Percentiles rank a stretch among this genome's conserved stretches.
Conservation (phyloP, 169 alveolate genomes). For the Plasmodium knowlesi region DNA sequence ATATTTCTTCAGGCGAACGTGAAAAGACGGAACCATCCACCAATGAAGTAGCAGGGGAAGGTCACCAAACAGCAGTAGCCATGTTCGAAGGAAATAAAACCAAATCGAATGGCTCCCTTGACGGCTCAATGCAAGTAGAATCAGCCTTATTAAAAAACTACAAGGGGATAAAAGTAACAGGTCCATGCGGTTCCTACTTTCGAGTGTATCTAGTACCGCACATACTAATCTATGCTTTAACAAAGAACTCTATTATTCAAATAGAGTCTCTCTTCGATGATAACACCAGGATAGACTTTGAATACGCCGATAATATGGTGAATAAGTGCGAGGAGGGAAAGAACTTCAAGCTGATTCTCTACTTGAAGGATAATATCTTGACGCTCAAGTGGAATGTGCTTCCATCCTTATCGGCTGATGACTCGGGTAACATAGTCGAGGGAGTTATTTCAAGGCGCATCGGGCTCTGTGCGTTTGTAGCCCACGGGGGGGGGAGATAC, state of each 20-base stretch:
- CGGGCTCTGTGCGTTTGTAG: not conserved
- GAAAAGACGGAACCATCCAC: not conserved
- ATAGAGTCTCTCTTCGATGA: conserved; percentile 28
- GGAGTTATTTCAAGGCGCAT: not conserved
- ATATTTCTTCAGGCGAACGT: not conserved
- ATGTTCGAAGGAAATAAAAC: not conserved
- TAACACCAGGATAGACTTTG: conserved; percentile 1
- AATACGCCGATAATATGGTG: not conserved
- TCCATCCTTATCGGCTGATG: not conserved
- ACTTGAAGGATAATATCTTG: not conserved
- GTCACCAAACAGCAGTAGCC: not conserved
- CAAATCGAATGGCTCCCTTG: not conserved
- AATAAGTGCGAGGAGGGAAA: conserved; percentile 26
- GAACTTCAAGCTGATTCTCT: not conserved
- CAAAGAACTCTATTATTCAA: conserved; percentile 6
- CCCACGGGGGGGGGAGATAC: no score
- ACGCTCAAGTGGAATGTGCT: conserved; percentile 34
- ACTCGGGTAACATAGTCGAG: not conserved
- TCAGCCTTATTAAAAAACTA: conserved; percentile 34
- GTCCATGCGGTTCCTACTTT: conserved; percentile 43
- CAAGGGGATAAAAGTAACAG: conserved; percentile 33
- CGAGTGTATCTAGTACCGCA: conserved; percentile 27
- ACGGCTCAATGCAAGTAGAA: conserved; percentile 1
- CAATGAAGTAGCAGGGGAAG: not conserved
- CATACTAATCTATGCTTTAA: conserved; percentile 10